Base-by-base conservation (phyloP, 164 flowering plant species). In the Magnolia changhungtana region DNA sequence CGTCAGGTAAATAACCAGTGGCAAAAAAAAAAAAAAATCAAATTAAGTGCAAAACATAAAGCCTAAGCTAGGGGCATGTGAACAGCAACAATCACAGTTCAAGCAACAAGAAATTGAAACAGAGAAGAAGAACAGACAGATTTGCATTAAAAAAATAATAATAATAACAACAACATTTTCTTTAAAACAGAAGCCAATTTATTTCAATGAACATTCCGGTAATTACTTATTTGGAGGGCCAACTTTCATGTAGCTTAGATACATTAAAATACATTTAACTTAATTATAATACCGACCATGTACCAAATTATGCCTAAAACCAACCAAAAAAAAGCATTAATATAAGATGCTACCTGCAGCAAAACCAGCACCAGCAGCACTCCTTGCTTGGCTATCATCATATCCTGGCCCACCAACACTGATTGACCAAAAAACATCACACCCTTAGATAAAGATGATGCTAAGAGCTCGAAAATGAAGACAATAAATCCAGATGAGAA, bases 301-400 rank as follows among this genome's bases (percentile, higher is more conserved):
- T 69, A 13, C 7, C n/a, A 37, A 18, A 16, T 8, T 69, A 18
- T 5, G 27, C 14, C 8, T 16, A 6, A 68, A 69, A 68, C 16
- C 8, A 27, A 69, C 45, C 51, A 37, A 14, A 69, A 29, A 29
- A 13, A 37, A 1, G n/a, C 8, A 69, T 27, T 27, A 18, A 27
- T 66, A 66, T 66, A 13, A 37, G 67, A 29, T 73, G 37, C 9
- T 80, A 85, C 88, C 88, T 82, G 77, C 81, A 18, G 71, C 78
- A 75, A 72, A 85, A 21, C 76, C 66, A 68, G 80, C 51, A 50
- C 63, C 74, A 29, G 74, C 63, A 18, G 61, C 21, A 51, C 74
- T 74, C 24, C 83, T 77, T 71, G 71, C 78, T 58, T 78, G 84
- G 74, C 51, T 65, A 71, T 67, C 74, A 67, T 82, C 61, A 55